These are phyloP conservation scores for Candida sithepensis DNA, from an alignment of 805 yeast species.

Conservation along the genomic window DNA sequence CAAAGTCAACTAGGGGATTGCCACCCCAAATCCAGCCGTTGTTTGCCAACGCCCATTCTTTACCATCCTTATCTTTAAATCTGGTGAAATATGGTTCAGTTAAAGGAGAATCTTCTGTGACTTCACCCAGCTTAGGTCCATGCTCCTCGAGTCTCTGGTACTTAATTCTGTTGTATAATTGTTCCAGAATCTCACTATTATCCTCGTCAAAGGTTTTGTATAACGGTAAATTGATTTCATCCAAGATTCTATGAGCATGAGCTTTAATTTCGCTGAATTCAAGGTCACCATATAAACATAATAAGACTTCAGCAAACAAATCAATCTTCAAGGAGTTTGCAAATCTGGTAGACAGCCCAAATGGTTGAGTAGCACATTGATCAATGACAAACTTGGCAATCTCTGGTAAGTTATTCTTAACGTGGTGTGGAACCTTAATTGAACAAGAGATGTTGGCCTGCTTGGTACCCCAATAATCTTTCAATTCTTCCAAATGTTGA, in stretches of 20 bases:
- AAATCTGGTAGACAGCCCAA: conserved; percentile 46
- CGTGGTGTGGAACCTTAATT: conserved; percentile 42
- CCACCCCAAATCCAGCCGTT: conserved; percentile 99
- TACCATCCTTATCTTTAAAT: conserved; percentile 50
- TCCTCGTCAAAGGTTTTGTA: conserved; percentile 79
- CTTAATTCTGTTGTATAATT: conserved; percentile 71
- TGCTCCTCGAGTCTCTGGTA: conserved; percentile 71
- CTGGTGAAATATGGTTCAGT: conserved; percentile 88
- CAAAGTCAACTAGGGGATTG: conserved; percentile 90
- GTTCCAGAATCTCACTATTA: conserved; percentile 56
- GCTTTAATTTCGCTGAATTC: conserved; percentile 31
- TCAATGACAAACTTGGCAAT: conserved; percentile 47
- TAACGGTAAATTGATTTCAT: conserved; percentile 72
- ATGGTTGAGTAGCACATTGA: conserved; percentile 36
- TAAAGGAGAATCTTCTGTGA: conserved; percentile 56
- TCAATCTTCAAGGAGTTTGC: conserved; percentile 50
- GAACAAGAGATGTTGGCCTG: conserved; percentile 6
- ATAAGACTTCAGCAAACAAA: conserved; percentile 52
- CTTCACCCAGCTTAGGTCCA: conserved; percentile 78
- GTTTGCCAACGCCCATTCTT: conserved; percentile 74
- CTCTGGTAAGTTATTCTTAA: conserved; percentile 42
- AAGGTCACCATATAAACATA: conserved; percentile 31
- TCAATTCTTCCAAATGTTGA: conserved; percentile 37
- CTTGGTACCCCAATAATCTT: conserved; percentile 32
- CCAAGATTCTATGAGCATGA: conserved; percentile 53